These are phyloP conservation scores for Globisporangium ultimum DNA, from an alignment of 352 stramenopile species.

Conservation along the genomic window DNA sequence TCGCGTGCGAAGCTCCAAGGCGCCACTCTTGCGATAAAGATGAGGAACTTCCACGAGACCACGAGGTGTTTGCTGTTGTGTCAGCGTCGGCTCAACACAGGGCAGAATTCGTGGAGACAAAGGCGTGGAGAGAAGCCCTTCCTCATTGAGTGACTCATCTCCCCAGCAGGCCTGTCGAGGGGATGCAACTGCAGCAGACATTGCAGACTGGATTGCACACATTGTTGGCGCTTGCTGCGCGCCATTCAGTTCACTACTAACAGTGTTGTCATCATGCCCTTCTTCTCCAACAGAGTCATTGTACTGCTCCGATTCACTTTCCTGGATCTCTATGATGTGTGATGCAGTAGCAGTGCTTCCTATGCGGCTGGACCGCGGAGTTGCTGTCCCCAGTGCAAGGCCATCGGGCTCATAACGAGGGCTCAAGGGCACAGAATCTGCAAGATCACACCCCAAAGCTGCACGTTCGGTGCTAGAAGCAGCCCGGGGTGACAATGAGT, in stretches of 20 bases:
- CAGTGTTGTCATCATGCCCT: neutral
- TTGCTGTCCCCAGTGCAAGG: neutral
- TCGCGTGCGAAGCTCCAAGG: neutral
- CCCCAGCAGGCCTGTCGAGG: constrained; percentile 13
- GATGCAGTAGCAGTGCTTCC: neutral
- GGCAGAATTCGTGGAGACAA: neutral
- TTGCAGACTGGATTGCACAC: too few relatives aligned
- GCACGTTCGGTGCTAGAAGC: too few relatives aligned
- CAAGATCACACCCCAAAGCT: too few relatives aligned
- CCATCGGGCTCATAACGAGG: neutral
- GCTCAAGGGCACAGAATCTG: too few relatives aligned
- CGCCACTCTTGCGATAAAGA: neutral
- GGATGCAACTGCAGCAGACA: neutral
- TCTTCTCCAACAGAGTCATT: neutral
- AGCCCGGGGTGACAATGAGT: too few relatives aligned
- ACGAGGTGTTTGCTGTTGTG: neutral
- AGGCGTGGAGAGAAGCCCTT: neutral
- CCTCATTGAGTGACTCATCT: neutral
- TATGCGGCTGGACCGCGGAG: too few relatives aligned
- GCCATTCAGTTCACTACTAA: neutral
- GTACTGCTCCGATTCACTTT: neutral
- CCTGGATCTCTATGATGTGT: constrained; percentile 9
- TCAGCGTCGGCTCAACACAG: neutral
- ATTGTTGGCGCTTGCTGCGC: neutral
- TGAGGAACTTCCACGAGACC: neutral